Base-by-base conservation (phyloP, 371 early-diverging fungal genomes). In the Mortierella sp. region DNA sequence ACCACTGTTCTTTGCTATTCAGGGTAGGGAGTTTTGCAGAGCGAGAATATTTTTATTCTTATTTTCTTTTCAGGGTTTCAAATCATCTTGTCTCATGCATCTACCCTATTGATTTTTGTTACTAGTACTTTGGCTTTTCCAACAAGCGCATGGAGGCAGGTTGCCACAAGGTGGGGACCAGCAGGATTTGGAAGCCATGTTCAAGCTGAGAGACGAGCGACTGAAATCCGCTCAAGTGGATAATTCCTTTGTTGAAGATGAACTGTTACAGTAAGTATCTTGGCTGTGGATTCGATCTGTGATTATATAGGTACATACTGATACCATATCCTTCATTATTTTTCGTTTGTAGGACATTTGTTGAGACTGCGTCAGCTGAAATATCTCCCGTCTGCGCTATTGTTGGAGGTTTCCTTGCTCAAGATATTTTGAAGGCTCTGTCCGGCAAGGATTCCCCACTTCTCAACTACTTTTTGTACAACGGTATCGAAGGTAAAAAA, bases 391-490 rank as follows among this genome's bases (percentile, higher is more conserved):
- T 94, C 9, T 91, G 94, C 52, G 94, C 97, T 3, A 92, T 97
- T 64, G 84, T 96, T 0, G 98, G 98, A 41, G 97, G 96, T 13
- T 88, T 96, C 1, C 84, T 97, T 48, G 93, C 96, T 0, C 97
- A 97, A 69, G 97, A 97, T 62, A 89, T 95, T 28, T 85, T 97
- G 48, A 94, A 94, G 83, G 92, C 93, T 6, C 73, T 97, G 10
- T 92, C 95, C 8, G 88, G 86, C 28, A 96, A 95, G 69, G 96
- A 93, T 43, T 83, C 88, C 32, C 96, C 97, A 3, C 84, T 96
- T 15, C 85, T 92, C 72, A 98, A 98, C 79, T 92, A 93, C 84
- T 94, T 94, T 74, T 81, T 89, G 47, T 95, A 91, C 66, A 91
- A 93, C 69, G 95, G 90, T 0, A 19, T 87, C 40, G 88, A 89